These are phyloP conservation scores for Cyamopsis tetragonoloba DNA, from an alignment of 306 rosid species.

Conservation along the genomic window DNA sequence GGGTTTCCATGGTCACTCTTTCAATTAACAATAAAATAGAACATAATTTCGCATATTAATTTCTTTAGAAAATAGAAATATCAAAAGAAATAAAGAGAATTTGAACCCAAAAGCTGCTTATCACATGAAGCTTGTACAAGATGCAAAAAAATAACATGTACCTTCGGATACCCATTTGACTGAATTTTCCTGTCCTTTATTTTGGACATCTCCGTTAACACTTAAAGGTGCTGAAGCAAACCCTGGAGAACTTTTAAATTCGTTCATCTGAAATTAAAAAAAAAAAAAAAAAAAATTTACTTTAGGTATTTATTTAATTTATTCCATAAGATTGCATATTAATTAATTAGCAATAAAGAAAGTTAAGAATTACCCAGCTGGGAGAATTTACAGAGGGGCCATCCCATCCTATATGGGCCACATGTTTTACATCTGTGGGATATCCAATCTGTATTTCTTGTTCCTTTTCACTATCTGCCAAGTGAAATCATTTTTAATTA, in stretches of 20 bases:
- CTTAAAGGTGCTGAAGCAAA: conserved; percentile 41
- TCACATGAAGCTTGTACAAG: background rate
- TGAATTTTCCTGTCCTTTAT: conserved; percentile 18
- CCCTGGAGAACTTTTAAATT: conserved; percentile 44
- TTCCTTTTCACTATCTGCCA: conserved; percentile 66
- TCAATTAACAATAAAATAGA: background rate
- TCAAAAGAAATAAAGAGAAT: too few relatives aligned
- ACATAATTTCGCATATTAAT: too few relatives aligned
- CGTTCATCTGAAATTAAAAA: conserved; percentile 89
- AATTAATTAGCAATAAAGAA: background rate
- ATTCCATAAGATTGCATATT: background rate
- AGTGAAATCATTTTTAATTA: background rate
- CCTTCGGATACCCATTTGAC: conserved; percentile 42
- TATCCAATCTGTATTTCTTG: conserved; percentile 79
- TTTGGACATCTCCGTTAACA: conserved; percentile 23
- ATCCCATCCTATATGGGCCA: conserved; percentile 96
- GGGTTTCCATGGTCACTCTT: too few relatives aligned
- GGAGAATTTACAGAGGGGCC: conserved; percentile 91
- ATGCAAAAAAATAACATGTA: background rate
- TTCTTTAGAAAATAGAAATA: too few relatives aligned
- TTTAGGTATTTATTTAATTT: background rate
- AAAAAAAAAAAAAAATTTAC: background rate
- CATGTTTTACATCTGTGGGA: conserved; percentile 98
- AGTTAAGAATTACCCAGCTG: conserved; percentile 66
- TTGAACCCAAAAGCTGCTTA: too few relatives aligned